Evolutionary conservation across 352 stramenopile species (phyloP), one percentile per base, ranked within the genome.

Genomic region (Phytophthora citrophthora): DNA sequence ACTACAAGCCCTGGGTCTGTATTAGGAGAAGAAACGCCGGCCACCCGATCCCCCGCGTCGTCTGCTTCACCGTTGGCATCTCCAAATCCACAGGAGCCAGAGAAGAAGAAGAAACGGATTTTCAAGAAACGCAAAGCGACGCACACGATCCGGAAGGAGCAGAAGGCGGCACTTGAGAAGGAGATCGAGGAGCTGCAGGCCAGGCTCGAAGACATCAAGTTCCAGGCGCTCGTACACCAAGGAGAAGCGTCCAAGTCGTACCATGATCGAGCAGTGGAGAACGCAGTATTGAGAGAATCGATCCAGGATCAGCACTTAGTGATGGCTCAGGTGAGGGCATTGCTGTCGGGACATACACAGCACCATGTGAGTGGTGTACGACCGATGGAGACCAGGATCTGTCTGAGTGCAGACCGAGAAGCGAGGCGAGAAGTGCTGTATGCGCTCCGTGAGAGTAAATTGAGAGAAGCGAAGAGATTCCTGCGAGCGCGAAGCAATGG

Each of bases 111-210:
- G 52, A 74, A 67, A 44, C 64, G 55, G 5, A 34, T 66, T 44
- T 74, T 74, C 38, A 76, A 76, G 68, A 76, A 76, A 29, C 70
- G 64, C 50, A 77, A 77, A 44, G 59, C 70, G 16, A 77, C 70
- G 41, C 65, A 77, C 55, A 77, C 70, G 32, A 62, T 77, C 51
- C 60, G 70, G 23, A 77, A 77, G 63, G 75, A 83, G 58, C 64
- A 83, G 46, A 79, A 79, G 45, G 57, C 58, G 52, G 60, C 44
- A 26, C 27, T 83, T 7, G 46, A 72, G n/a, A 18, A 48, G 31
- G 64, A 83, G 47, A 70, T 79, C 13, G 51, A 70, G 27, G 16
- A 55, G 24, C 48, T 81, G 24, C 64, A 83, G 46, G 29, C 53
- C 18, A 50, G 59, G 18, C 58, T 83, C 32, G 52, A 74, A 20